Evolutionary conservation across 345 rosid species (phyloP).

Genomic region (Pistacia vera): DNA sequence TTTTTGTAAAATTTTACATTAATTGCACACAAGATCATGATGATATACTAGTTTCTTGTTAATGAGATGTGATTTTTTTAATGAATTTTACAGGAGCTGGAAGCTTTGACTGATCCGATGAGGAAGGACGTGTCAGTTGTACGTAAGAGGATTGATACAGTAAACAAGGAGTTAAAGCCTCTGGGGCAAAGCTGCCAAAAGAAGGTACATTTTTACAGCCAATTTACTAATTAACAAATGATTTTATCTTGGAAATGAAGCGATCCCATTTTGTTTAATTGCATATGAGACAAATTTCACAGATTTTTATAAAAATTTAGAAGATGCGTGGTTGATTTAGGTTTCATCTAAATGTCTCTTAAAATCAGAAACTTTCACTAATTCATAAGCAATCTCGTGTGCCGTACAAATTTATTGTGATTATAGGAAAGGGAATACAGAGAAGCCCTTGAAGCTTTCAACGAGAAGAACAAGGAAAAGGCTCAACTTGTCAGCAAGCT

Average conservation of each 20-base stretch:
- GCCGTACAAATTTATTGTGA: not conserved
- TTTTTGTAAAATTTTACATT: not conserved
- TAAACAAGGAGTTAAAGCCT: slow-evolving; percentile 56
- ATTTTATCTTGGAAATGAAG: not conserved
- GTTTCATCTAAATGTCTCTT: not conserved
- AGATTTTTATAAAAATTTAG: no score
- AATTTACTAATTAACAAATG: not conserved
- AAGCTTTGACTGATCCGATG: slow-evolving; percentile 70
- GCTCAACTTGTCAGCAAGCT: slow-evolving; percentile 66
- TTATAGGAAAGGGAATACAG: slow-evolving; percentile 89
- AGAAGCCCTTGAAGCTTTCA: slow-evolving; percentile 84
- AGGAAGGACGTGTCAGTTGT: slow-evolving; percentile 56
- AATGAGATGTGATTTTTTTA: not conserved
- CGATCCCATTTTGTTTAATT: not conserved
- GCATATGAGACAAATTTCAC: no score
- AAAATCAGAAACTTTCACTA: not conserved
- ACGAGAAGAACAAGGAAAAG: slow-evolving; percentile 88
- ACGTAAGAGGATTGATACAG: slow-evolving; percentile 55
- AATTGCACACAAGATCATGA: not conserved
- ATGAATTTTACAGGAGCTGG: slow-evolving; percentile 54
- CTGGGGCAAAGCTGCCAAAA: slow-evolving; percentile 59
- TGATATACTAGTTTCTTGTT: not conserved
- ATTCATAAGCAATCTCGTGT: no score
- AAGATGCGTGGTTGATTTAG: no score
- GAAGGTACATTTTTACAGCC: slow-evolving; percentile 40